A percentile compares a stretch with the other conserved stretches of the same genome.
phyloP scores from a whole-genome alignment of 2,329 filamentous ascomycete species.

The Elsinoe ampelina region DNA sequence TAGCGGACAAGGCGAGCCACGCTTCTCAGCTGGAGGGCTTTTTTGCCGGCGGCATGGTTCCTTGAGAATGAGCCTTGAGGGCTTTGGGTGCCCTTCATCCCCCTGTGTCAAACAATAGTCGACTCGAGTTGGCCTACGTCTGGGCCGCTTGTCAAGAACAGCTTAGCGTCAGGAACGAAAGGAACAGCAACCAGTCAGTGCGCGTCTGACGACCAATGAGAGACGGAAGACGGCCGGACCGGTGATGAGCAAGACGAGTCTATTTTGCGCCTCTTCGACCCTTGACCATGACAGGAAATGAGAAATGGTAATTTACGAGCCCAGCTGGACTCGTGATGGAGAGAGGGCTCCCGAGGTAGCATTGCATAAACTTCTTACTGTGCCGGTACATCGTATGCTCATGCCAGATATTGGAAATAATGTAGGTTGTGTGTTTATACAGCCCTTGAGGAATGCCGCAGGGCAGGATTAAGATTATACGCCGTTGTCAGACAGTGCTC shows the following conservation, averaged over 20 bases:
- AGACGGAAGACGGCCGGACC: neutral
- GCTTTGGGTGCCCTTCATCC: no score
- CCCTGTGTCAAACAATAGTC: slow-evolving; percentile 11
- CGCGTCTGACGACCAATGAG: neutral
- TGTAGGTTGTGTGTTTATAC: neutral
- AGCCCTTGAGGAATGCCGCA: neutral
- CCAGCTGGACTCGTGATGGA: neutral
- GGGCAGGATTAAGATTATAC: slow-evolving; percentile 1
- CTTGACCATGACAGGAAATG: neutral
- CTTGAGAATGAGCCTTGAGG: slow-evolving; percentile 2
- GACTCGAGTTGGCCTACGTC: neutral
- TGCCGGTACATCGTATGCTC: neutral
- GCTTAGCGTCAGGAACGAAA: slow-evolving; percentile 8
- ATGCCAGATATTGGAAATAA: neutral
- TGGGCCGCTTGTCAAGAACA: neutral
- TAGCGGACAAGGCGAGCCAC: slow-evolving; percentile 4
- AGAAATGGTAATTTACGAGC: neutral
- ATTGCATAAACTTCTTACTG: neutral
- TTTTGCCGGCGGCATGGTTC: neutral
- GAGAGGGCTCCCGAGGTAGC: neutral
- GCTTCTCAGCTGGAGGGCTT: neutral
- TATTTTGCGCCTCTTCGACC: slow-evolving; percentile 3
- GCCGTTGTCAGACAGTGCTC: neutral
- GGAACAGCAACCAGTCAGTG: slow-evolving; percentile 1
- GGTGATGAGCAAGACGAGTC: neutral